Base-by-base conservation (phyloP, 352 stramenopile species). In the Phytophthora nicotianae region DNA sequence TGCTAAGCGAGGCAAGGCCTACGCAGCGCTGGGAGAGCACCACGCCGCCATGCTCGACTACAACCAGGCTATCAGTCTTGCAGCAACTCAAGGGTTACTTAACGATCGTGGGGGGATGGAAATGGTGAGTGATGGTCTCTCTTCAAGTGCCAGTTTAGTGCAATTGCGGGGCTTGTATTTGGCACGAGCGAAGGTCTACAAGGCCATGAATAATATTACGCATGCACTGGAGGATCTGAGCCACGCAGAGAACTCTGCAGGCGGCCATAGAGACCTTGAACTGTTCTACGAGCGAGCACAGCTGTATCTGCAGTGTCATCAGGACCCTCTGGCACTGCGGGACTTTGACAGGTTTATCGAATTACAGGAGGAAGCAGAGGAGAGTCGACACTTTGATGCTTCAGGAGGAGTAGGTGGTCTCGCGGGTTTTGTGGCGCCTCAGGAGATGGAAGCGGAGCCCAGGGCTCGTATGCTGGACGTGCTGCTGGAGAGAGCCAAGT, bases 281-380 rank as follows among this genome's bases (percentile, higher is more conserved):
- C 59, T 90, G 4, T 90, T 77, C 68, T 81, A 87, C 49, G 68
- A 86, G 24, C 83, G 83, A 21, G 75, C 83, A 4, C 66, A 81
- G 16, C 42, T 93, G 13, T 82, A 79, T 37, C 17, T 79, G 9
- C 70, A 81, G 48, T 81, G 74, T 52, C 68, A 73, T 35, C 75
- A 90, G 38, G 64, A 78, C 9, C 14, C 43, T 7, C 62, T 85
- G 6, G 83, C 83, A 14, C 50, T 91, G 37, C 48, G 62, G 7
- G 83, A 89, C 37, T 69, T 90, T n/a, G 79, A 90, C 59, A 68
- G 69, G n/a, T 86, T 88, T 47, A 56, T 91, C 17, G 81, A 92
- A 56, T 55, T 92, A 24, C 79, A 89, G 45, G 75, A 87, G 58
- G 78, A 83, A 58, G 60, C 65, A 47, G 51, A 71, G 17, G 65